Evolutionary conservation across 1,284 basidiomycete species (phyloP), one percentile per base, ranked within the genome.

Genomic region (Naganishia sp.): DNA sequence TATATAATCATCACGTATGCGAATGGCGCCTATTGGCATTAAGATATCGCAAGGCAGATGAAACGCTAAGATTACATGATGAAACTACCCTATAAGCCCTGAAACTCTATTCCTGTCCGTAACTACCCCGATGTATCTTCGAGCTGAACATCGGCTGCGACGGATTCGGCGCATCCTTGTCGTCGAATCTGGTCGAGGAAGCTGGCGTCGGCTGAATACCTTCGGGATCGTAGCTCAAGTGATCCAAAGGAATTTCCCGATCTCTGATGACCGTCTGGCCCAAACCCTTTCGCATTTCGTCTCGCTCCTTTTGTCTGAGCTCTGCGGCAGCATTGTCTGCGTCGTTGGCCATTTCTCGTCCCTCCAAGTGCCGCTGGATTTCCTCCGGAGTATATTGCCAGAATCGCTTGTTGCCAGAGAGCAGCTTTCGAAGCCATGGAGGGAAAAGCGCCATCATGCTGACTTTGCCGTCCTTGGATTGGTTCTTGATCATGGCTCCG

Each of bases 371-470:
- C n/a, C 70, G 54, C 50, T 73, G 60, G 23, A 74, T 72, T 67
- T 74, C 73, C 49, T 73, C 71, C 1, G 71, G 71, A 1, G 73
- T 74, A 46, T 71, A 72, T n/a, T 60, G 67, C 75, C 75, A 77
- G 73, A 77, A 78, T 28, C 68, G 66, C 46, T 66, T 68, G 63
- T 78, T 74, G n/a, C 76, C 76, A 32, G 67, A 72, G 5, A 72
- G 39, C 13, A 74, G 56, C 61, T 75, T 75, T 57, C 78, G 86
- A 85, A 90, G 80, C 89, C 89, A 91, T n/a, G 76, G 71, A 45
- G 90, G 89, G 17, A 87, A 72, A 51, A 90, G 83, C 28, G 70
- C 69, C 13, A 73, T 50, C 21, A 65, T 45, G 25, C 58, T 52
- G n/a, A 68, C 54, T 25, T 55, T 49, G 25, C 71, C 72, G 50